Evolutionary conservation across 2,329 filamentous ascomycete species (phyloP).

Genomic region (Pestalotiopsis sp.): DNA sequence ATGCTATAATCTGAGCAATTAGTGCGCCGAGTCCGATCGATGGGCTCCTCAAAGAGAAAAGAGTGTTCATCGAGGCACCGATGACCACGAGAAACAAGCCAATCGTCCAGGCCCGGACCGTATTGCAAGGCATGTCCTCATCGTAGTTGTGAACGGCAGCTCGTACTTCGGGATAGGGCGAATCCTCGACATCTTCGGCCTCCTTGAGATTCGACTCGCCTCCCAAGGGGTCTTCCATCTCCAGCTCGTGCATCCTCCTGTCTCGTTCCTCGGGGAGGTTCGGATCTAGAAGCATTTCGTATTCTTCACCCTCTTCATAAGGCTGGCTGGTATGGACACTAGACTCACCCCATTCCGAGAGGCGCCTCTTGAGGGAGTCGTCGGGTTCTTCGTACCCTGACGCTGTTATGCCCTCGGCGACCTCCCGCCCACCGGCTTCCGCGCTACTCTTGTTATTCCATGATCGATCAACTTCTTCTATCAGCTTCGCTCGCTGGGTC

Average conservation of each 20-base stretch:
- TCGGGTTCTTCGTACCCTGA: slow-evolving; percentile 24
- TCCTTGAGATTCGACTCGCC: slow-evolving; percentile 35
- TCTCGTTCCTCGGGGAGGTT: slow-evolving; percentile 49
- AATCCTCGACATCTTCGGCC: slow-evolving; percentile 55
- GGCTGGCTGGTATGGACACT: slow-evolving; percentile 36
- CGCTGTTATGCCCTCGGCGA: slow-evolving; percentile 21
- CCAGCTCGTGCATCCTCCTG: slow-evolving; percentile 25
- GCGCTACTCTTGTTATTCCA: slow-evolving; percentile 28
- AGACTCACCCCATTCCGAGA: slow-evolving; percentile 45
- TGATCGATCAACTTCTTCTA: slow-evolving; percentile 29
- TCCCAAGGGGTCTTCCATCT: slow-evolving; percentile 18
- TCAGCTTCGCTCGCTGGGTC: slow-evolving; percentile 22
- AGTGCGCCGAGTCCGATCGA: slow-evolving; percentile 63
- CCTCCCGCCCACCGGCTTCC: slow-evolving; percentile 34
- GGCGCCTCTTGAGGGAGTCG: slow-evolving; percentile 38
- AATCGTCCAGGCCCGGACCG: slow-evolving; percentile 66
- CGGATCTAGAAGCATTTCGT: slow-evolving; percentile 60
- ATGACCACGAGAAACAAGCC: slow-evolving; percentile 58
- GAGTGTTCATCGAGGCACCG: slow-evolving; percentile 64
- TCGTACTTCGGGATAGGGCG: slow-evolving; percentile 68
- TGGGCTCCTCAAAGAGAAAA: slow-evolving; percentile 65
- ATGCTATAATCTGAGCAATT: slow-evolving; percentile 66
- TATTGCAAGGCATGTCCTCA: slow-evolving; percentile 68
- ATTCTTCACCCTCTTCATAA: slow-evolving; percentile 51
- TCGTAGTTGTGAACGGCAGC: slow-evolving; percentile 68